These are phyloP conservation scores for Hanseniaspora nectarophila DNA, from an alignment of 805 yeast genomes.

Conservation along the genomic window DNA sequence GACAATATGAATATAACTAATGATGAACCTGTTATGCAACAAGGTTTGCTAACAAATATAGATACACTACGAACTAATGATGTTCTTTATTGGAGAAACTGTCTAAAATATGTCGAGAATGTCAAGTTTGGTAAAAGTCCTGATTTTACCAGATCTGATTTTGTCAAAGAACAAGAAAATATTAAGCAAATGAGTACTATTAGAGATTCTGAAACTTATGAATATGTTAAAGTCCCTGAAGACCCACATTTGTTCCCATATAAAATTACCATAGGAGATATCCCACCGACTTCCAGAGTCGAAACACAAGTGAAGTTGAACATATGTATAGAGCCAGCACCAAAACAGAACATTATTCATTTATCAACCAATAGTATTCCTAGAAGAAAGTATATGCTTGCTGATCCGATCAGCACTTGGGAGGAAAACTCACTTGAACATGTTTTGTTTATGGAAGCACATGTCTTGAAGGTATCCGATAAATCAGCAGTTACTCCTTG, in stretches of 20 bases:
- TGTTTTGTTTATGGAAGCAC: slow-evolving; percentile 61
- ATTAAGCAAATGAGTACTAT: neutral
- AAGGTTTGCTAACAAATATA: neutral
- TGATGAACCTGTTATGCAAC: neutral
- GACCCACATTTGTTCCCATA: neutral
- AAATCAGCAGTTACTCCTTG: slow-evolving; percentile 63
- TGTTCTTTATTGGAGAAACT: slow-evolving; percentile 4
- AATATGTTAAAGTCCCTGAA: slow-evolving; percentile 7
- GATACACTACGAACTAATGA: neutral
- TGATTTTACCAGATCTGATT: slow-evolving; percentile 8
- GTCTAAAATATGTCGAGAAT: slow-evolving; percentile 3
- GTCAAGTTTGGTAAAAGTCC: neutral
- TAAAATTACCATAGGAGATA: slow-evolving; percentile 15
- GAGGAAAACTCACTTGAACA: slow-evolving; percentile 40
- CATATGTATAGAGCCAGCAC: slow-evolving; percentile 61
- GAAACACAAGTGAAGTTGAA: slow-evolving; percentile 87
- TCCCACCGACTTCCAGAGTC: slow-evolving; percentile 78
- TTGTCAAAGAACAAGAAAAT: slow-evolving; percentile 7
- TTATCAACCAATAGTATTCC: slow-evolving; percentile 80
- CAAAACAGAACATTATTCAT: slow-evolving; percentile 59
- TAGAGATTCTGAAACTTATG: slow-evolving; percentile 8
- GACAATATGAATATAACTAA: neutral
- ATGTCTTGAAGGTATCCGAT: slow-evolving; percentile 53
- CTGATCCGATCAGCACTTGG: slow-evolving; percentile 31
- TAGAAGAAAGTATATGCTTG: slow-evolving; percentile 68